These are phyloP conservation scores for Apiospora rasikravindrae DNA, from an alignment of 2,329 filamentous ascomycete genomes.

Conservation along the genomic window DNA sequence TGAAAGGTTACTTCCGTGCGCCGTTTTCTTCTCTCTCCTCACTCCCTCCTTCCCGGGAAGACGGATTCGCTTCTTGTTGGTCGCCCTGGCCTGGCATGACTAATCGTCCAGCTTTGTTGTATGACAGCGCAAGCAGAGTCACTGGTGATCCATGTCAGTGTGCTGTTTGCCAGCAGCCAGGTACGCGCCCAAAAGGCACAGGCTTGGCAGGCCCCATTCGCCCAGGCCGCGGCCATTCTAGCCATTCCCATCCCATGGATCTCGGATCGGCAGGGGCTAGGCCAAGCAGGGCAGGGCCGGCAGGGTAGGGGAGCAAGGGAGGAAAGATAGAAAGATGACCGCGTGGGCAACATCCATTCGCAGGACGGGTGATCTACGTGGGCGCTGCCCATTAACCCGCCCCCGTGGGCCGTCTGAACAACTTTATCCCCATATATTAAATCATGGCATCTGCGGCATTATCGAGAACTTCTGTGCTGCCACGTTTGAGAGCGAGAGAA, in stretches of 20 bases:
- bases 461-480: neutral
- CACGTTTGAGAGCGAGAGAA: neutral
- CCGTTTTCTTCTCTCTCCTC: neutral
- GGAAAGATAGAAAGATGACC: neutral
- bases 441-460: slow-evolving; percentile 11
- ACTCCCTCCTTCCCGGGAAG: neutral
- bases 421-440: neutral
- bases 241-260: neutral
- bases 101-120: neutral
- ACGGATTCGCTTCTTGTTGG: neutral
- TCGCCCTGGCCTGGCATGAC: slow-evolving; percentile 3
- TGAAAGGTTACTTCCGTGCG: neutral
- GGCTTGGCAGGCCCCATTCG: neutral
- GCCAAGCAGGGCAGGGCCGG: neutral
- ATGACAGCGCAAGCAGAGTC: neutral
- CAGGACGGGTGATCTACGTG: slow-evolving; percentile 12
- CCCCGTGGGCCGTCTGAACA: neutral
- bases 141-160: neutral
- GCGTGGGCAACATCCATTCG: slow-evolving; percentile 7
- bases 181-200: neutral
- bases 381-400: neutral
- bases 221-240: neutral
- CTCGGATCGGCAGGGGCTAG: slow-evolving; percentile 9
- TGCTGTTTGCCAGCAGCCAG: slow-evolving; percentile 4
- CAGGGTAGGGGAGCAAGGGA: neutral